A percentile compares a stretch with the other conserved stretches of the same genome.
phyloP scores from a whole-genome alignment of 1,284 basidiomycete genomes.

The Microbotryomycetes sp. region DNA sequence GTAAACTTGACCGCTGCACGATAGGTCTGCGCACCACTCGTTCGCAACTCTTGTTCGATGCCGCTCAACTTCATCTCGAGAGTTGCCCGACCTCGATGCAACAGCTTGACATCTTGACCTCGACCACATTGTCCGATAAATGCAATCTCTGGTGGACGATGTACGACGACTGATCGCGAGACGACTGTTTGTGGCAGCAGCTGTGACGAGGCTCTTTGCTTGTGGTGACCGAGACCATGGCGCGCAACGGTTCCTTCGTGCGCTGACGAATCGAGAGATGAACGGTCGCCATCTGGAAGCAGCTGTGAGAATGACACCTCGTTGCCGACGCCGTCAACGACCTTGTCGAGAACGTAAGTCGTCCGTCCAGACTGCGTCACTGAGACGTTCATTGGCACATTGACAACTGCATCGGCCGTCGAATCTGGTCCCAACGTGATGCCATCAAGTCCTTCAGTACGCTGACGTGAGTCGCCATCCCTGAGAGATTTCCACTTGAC shows the following conservation, averaged over 20 bases:
- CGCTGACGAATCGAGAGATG: constrained; percentile 7
- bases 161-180: constrained; percentile 60
- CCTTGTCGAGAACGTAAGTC: constrained; percentile 62
- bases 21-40: constrained; percentile 59
- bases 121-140: constrained; percentile 61
- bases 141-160: constrained; percentile 65
- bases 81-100: constrained; percentile 59
- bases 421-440: constrained; percentile 13
- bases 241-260: neutral
- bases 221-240: neutral
- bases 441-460: constrained; percentile 19
- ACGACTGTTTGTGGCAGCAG: constrained; percentile 1
- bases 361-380: constrained; percentile 59
- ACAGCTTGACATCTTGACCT: constrained; percentile 63
- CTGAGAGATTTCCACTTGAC: constrained; percentile 10
- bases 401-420: constrained; percentile 40
- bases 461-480: constrained; percentile 6
- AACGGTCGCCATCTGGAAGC: constrained; percentile 3
- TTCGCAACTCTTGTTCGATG: constrained; percentile 53
- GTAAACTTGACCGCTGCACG: constrained; percentile 57
- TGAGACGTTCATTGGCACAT: constrained; percentile 61
- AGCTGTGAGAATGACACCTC: constrained; percentile 45
- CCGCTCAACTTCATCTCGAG: constrained; percentile 43
- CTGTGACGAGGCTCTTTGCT: neutral
- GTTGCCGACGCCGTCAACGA: constrained; percentile 69